phyloP scores from a whole-genome alignment of 331 rosid species.

The Rosa hybrid region DNA sequence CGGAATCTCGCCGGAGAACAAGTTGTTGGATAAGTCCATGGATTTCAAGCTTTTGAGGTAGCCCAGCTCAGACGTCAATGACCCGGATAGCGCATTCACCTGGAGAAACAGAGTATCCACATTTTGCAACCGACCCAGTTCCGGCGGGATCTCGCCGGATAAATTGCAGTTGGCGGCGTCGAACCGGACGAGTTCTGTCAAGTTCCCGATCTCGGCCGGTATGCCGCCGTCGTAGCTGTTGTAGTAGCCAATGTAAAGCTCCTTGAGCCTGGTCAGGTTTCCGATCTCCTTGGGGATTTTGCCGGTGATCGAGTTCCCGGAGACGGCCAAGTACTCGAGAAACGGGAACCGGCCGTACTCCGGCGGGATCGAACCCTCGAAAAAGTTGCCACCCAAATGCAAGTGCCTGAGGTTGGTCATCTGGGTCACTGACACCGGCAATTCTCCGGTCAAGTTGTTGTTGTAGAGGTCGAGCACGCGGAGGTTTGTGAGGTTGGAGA shows the following conservation, averaged over 20 bases:
- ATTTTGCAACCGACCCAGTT: slow-evolving; percentile 70
- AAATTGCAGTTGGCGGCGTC: slow-evolving; percentile 80
- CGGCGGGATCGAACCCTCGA: slow-evolving; percentile 72
- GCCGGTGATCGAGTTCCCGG: slow-evolving; percentile 81
- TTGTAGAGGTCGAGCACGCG: slow-evolving; percentile 77
- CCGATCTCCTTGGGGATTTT: slow-evolving; percentile 75
- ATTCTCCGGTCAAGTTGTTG: slow-evolving; percentile 72
- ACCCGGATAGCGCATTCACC: slow-evolving; percentile 75
- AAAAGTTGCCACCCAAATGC: slow-evolving; percentile 90
- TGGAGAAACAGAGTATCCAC: slow-evolving; percentile 82
- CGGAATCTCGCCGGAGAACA: slow-evolving; percentile 79
- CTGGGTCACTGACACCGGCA: slow-evolving; percentile 58
- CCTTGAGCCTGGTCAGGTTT: slow-evolving; percentile 57
- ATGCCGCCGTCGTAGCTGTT: slow-evolving; percentile 63
- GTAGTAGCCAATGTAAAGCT: slow-evolving; percentile 85
- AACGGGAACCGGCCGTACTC: slow-evolving; percentile 62
- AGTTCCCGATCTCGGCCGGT: slow-evolving; percentile 79
- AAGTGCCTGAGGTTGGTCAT: slow-evolving; percentile 68
- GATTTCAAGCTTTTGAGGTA: slow-evolving; percentile 63
- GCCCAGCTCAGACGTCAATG: slow-evolving; percentile 67
- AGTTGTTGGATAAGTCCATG: slow-evolving; percentile 87
- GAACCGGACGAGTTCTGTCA: slow-evolving; percentile 63
- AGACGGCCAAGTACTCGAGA: slow-evolving; percentile 72
- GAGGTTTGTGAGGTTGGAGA: slow-evolving; percentile 54
- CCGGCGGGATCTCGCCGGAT: slow-evolving; percentile 76